Evolutionary conservation across 2,329 filamentous ascomycete species (phyloP).

Genomic region (Malbranchea cinnamomea): DNA sequence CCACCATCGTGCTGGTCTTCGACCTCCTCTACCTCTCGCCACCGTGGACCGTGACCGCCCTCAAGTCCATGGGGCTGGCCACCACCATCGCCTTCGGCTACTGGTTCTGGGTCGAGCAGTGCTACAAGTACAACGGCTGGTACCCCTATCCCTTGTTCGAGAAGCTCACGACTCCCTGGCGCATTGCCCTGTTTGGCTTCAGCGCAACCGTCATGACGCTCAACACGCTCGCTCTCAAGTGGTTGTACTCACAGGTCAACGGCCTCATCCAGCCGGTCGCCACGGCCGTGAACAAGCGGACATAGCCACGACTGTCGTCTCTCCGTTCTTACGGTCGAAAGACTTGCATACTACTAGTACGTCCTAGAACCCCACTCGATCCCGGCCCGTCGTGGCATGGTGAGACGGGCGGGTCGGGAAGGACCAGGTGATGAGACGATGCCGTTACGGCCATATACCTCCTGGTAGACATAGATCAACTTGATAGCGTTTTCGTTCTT

Average conservation of each 20-base stretch:
- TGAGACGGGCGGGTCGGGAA: too few relatives aligned
- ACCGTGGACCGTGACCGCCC: conserved; percentile 42
- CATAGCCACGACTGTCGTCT: too few relatives aligned
- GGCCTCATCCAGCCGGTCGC: too few relatives aligned
- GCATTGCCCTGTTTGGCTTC: conserved; percentile 51
- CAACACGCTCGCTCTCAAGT: conserved; percentile 55
- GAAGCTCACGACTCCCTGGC: conserved; percentile 48
- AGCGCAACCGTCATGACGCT: conserved; percentile 58
- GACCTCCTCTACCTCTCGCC: conserved; percentile 45
- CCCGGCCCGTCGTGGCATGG: too few relatives aligned
- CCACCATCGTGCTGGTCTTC: conserved; percentile 37
- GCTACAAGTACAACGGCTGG: conserved; percentile 44
- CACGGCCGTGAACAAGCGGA: too few relatives aligned
- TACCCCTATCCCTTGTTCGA: conserved; percentile 82
- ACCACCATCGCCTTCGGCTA: conserved; percentile 41
- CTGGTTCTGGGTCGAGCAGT: conserved; percentile 50
- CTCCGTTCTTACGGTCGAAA: too few relatives aligned
- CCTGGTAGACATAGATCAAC: too few relatives aligned
- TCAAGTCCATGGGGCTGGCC: conserved; percentile 37
- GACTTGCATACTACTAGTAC: too few relatives aligned
- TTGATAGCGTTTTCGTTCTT: too few relatives aligned
- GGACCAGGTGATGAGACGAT: too few relatives aligned
- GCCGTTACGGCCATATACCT: too few relatives aligned
- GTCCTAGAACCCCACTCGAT: too few relatives aligned
- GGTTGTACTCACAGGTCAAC: conserved; percentile 45